phyloP scores from a whole-genome alignment of 2,329 filamentous ascomycete genomes.

The Periglandula ipomoeae region DNA sequence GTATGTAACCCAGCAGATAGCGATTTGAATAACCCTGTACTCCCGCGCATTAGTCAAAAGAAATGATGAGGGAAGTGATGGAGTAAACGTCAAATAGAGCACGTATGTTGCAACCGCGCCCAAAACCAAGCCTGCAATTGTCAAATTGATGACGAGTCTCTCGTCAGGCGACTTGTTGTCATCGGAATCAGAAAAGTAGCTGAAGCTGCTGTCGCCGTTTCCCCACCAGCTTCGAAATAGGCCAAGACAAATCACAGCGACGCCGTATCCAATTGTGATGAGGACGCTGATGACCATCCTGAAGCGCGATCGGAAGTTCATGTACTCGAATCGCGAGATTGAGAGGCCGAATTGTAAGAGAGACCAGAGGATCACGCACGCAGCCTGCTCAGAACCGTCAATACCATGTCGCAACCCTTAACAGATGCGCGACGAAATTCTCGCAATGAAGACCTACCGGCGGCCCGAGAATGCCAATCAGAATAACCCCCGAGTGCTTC shows the following conservation, averaged over 20 bases:
- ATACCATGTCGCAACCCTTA: background rate
- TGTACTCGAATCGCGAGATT: constrained; percentile 3
- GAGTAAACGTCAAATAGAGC: too few relatives aligned
- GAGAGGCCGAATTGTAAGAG: constrained; percentile 5
- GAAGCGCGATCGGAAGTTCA: constrained; percentile 9
- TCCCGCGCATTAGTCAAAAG: background rate
- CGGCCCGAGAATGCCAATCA: constrained; percentile 7
- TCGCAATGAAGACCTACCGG: constrained; percentile 2
- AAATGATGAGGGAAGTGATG: background rate
- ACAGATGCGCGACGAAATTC: too few relatives aligned
- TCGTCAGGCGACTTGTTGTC: background rate
- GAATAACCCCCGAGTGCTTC: constrained; percentile 2
- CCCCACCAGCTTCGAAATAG: constrained; percentile 4
- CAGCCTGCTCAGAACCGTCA: constrained; percentile 3
- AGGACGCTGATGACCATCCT: constrained; percentile 7
- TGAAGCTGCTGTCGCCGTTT: background rate
- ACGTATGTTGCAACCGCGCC: constrained; percentile 2
- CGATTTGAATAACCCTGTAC: constrained; percentile 1
- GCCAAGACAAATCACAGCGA: constrained; percentile 1
- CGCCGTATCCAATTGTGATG: constrained; percentile 6
- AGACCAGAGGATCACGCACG: constrained; percentile 5
- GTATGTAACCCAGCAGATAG: constrained; percentile 3
- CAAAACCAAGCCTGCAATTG: background rate
- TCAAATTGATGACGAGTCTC: background rate
- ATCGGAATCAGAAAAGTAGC: background rate